These are phyloP conservation scores for Pseudomassariella vexata DNA, from an alignment of 2,329 filamentous ascomycete genomes.

Conservation along the genomic window DNA sequence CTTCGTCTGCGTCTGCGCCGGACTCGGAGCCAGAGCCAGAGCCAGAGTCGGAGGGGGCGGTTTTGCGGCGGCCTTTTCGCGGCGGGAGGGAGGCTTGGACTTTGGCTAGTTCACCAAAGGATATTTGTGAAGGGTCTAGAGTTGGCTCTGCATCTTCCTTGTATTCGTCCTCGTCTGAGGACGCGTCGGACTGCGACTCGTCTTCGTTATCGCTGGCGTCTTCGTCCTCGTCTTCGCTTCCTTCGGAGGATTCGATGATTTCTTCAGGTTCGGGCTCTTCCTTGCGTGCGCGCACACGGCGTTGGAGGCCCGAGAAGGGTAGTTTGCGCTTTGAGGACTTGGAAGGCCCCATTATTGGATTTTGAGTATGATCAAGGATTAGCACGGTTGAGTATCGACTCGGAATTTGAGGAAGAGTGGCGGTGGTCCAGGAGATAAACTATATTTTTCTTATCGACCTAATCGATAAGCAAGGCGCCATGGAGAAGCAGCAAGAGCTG, in stretches of 20 bases:
- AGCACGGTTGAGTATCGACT: no score
- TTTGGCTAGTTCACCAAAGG: constrained; percentile 85
- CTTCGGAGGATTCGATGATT: constrained; percentile 26
- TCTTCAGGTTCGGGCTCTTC: constrained; percentile 36
- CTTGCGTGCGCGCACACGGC: constrained; percentile 36
- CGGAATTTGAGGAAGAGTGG: no score
- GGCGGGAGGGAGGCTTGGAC: constrained; percentile 65
- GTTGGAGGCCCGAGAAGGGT: constrained; percentile 28
- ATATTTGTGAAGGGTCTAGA: constrained; percentile 55
- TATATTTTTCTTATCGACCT: no score
- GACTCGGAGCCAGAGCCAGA: constrained; percentile 6
- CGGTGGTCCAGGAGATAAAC: no score
- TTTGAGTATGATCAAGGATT: constrained; percentile 1
- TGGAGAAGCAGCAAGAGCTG: constrained; percentile 95
- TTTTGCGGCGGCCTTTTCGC: constrained; percentile 18
- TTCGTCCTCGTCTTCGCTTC: constrained; percentile 19
- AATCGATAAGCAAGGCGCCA: no score
- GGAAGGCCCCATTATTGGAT: constrained; percentile 14
- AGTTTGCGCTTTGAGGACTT: constrained; percentile 34
- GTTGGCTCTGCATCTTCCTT: constrained; percentile 27
- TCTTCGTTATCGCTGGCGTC: constrained; percentile 7
- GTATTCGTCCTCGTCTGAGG: constrained; percentile 23
- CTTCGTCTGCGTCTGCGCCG: constrained; percentile 29
- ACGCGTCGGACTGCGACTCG: constrained; percentile 8
- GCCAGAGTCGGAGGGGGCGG: constrained; percentile 17